Percentiles rank a stretch among this genome's conserved stretches.
Evolutionary conservation across 306 rosid genomes (phyloP).

Genomic region (Trifolium fragiferum): DNA sequence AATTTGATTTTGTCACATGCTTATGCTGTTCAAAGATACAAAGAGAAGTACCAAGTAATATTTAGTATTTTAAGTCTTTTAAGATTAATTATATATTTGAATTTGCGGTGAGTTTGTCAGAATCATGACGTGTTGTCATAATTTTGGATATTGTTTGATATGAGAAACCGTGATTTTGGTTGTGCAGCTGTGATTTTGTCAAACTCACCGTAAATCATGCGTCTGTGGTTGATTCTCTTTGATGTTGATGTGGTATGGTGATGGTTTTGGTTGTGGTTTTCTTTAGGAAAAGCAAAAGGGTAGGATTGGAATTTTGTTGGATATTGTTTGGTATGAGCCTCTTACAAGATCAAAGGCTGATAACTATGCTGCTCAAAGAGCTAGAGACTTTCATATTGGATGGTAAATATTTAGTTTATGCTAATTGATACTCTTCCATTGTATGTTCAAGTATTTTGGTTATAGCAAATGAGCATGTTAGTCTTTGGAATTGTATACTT

Average conservation of each 20-base stretch:
- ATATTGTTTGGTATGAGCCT: constrained; percentile 92
- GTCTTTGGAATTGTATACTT: no score
- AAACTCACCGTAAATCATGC: neutral
- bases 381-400: constrained; percentile 92
- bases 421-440: neutral
- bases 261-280: constrained; percentile 11
- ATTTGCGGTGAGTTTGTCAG: neutral
- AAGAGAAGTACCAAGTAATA: constrained; percentile 73
- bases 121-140: neutral
- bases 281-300: constrained; percentile 77
- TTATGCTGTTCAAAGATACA: constrained; percentile 83
- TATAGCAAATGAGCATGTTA: neutral
- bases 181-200: neutral
- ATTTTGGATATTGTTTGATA: no score
- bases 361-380: constrained; percentile 89
- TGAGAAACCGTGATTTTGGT: no score
- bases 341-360: constrained; percentile 90
- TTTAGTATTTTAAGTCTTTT: neutral
- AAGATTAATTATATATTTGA: neutral
- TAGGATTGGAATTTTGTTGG: constrained; percentile 81
- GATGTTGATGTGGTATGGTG: constrained; percentile 14
- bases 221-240: neutral
- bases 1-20: constrained; percentile 85
- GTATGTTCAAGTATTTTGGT: neutral
- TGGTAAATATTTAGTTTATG: constrained; percentile 56